phyloP scores from a whole-genome alignment of 1,284 basidiomycete genomes.

The Leccinum ponderosum region DNA sequence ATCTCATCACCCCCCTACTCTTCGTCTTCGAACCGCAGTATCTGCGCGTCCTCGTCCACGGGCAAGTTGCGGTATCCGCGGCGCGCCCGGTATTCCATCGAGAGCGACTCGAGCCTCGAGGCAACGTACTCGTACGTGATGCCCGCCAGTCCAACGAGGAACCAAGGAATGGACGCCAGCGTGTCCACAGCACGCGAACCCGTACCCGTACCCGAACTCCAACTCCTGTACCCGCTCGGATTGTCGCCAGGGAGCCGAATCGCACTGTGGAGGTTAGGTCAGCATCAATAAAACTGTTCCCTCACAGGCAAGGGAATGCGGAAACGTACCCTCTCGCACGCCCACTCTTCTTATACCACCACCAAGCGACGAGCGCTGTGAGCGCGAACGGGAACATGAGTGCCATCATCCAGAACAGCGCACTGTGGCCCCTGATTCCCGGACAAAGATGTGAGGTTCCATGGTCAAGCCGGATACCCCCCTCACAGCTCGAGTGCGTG shows the following conservation, averaged over 20 bases:
- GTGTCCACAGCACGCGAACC: slow-evolving; percentile 63
- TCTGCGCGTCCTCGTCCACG: slow-evolving; percentile 88
- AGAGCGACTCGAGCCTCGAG: slow-evolving; percentile 45
- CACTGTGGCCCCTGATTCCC: slow-evolving; percentile 68
- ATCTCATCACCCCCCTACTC: slow-evolving; percentile 38
- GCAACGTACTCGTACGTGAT: slow-evolving; percentile 70
- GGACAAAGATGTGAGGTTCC: slow-evolving; percentile 78
- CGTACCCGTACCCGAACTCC: slow-evolving; percentile 41
- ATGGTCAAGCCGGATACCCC: slow-evolving; percentile 70
- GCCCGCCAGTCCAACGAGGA: slow-evolving; percentile 74
- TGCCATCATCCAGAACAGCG: slow-evolving; percentile 82
- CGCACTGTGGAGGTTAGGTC: slow-evolving; percentile 43
- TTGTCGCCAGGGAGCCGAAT: slow-evolving; percentile 71
- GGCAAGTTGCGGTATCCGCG: slow-evolving; percentile 81
- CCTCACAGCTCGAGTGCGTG: slow-evolving; percentile 82
- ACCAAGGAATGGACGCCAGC: slow-evolving; percentile 85
- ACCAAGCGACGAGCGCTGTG: slow-evolving; percentile 74
- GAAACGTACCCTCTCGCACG: slow-evolving; percentile 65
- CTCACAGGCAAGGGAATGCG: not conserved
- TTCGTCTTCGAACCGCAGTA: slow-evolving; percentile 80
- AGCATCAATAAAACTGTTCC: slow-evolving; percentile 9
- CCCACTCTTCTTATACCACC: slow-evolving; percentile 74
- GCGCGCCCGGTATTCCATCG: slow-evolving; percentile 46
- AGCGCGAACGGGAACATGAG: slow-evolving; percentile 74
- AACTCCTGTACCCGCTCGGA: slow-evolving; percentile 33